A percentile compares a stretch with the other conserved stretches of the same genome.
phyloP scores from a whole-genome alignment of 768 basidiomycete species.

The Xanthoconium purpureum region DNA sequence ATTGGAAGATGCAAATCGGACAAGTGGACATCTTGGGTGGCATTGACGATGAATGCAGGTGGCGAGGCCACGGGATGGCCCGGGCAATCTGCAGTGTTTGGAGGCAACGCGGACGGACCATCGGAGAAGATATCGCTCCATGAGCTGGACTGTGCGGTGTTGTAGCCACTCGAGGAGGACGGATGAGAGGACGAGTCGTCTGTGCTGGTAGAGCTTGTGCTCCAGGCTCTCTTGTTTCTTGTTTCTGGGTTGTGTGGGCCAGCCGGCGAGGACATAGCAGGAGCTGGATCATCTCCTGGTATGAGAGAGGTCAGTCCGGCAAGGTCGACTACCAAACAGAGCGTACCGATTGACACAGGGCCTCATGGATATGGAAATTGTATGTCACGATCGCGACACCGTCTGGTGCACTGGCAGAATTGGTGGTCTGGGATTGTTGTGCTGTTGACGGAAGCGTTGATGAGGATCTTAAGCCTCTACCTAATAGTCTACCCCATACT shows the following conservation, averaged over 20 bases:
- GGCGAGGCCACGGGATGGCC: slow-evolving; percentile 18
- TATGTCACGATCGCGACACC: no score
- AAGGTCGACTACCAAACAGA: no score
- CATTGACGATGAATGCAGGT: slow-evolving; percentile 37
- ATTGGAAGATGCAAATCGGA: slow-evolving; percentile 34
- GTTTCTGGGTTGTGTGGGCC: slow-evolving; percentile 41
- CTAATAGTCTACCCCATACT: no score
- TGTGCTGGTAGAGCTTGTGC: slow-evolving; percentile 47
- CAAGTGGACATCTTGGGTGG: slow-evolving; percentile 51
- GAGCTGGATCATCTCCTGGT: no score
- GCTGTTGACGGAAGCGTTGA: no score
- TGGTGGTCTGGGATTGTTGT: no score
- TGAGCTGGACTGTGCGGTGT: slow-evolving; percentile 35
- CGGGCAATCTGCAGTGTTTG: slow-evolving; percentile 17
- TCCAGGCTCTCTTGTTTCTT: slow-evolving; percentile 57
- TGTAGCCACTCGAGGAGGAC: slow-evolving; percentile 37
- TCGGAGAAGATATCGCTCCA: slow-evolving; percentile 29
- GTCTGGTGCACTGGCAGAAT: no score
- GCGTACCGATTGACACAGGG: no score
- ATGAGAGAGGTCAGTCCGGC: no score
- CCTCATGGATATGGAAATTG: no score
- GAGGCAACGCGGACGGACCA: slow-evolving; percentile 13
- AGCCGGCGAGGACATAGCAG: neutral
- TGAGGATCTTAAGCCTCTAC: no score
- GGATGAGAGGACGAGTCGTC: slow-evolving; percentile 30